These are phyloP conservation scores for Paramecium primaurelia DNA, from an alignment of 73 alveolate species.

Conservation along the genomic window DNA sequence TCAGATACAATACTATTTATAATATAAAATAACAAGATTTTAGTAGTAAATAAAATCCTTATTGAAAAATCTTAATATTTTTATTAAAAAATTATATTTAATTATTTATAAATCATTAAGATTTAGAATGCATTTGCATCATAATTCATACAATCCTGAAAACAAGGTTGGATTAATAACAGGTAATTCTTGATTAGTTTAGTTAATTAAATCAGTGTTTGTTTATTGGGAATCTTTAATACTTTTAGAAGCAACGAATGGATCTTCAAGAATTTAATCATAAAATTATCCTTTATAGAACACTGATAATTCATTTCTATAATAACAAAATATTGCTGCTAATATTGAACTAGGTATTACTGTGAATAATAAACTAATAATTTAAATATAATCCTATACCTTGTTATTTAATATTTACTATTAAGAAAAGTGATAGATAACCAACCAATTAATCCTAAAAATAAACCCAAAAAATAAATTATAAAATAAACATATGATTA, in stretches of 20 bases:
- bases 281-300: background rate
- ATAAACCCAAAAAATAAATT: background rate
- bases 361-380: background rate
- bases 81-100: background rate
- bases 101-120: background rate
- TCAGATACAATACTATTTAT: background rate
- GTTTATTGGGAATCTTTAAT: background rate
- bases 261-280: background rate
- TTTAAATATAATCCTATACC: background rate
- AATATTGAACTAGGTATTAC: background rate
- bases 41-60: background rate
- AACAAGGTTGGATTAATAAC: background rate
- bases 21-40: background rate
- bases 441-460: conserved; percentile 10
- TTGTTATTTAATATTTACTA: background rate
- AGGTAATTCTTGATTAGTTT: background rate
- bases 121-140: background rate
- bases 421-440: background rate
- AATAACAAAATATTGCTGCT: background rate
- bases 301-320: background rate
- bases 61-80: background rate
- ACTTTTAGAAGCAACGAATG: background rate
- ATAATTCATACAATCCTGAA: background rate
- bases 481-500: background rate
- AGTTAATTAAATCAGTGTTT: background rate